Evolutionary conservation across 116 monocot species (phyloP).

Genomic region (Trichopus zeylanicus): DNA sequence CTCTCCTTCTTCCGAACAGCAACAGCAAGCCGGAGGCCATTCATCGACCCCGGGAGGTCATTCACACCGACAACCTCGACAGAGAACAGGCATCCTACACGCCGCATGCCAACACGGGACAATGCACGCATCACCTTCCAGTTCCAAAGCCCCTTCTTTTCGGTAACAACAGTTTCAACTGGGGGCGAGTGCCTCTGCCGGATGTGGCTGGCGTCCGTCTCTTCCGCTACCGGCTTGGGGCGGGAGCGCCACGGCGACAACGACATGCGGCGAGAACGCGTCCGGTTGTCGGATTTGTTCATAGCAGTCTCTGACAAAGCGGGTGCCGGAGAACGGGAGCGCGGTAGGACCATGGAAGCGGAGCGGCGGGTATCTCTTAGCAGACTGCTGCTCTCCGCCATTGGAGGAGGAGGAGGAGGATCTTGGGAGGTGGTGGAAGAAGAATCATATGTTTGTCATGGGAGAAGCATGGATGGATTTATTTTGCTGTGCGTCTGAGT

Average conservation of each 20-base stretch:
- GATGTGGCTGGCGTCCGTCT: too few species aligned
- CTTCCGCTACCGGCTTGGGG: slow-evolving; percentile 6
- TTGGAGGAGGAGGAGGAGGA: too few species aligned
- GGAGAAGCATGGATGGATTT: too few species aligned
- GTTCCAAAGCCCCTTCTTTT: too few species aligned
- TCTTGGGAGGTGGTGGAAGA: too few species aligned
- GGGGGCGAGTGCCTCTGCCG: too few species aligned
- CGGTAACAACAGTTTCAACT: too few species aligned
- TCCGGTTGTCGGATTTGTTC: not conserved
- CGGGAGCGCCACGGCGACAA: slow-evolving; percentile 76
- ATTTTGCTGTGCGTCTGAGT: too few species aligned
- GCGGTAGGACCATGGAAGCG: slow-evolving; percentile 58
- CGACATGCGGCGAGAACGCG: slow-evolving; percentile 69
- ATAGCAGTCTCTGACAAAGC: not conserved
- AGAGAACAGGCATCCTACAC: slow-evolving; percentile 73
- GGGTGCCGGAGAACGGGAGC: slow-evolving; percentile 40
- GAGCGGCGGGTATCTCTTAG: slow-evolving; percentile 33
- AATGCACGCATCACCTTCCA: too few species aligned
- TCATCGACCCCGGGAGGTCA: slow-evolving; percentile 72
- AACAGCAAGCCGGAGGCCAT: slow-evolving; percentile 79
- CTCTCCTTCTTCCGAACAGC: slow-evolving; percentile 78
- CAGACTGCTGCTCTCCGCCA: too few species aligned
- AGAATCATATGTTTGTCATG: too few species aligned
- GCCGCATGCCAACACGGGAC: slow-evolving; percentile 74
- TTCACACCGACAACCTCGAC: slow-evolving; percentile 69